Percentiles rank a stretch among this genome's conserved stretches.
Evolutionary conservation across 371 early-diverging fungal species (phyloP).

Genomic region (Chytridium lagenaria): DNA sequence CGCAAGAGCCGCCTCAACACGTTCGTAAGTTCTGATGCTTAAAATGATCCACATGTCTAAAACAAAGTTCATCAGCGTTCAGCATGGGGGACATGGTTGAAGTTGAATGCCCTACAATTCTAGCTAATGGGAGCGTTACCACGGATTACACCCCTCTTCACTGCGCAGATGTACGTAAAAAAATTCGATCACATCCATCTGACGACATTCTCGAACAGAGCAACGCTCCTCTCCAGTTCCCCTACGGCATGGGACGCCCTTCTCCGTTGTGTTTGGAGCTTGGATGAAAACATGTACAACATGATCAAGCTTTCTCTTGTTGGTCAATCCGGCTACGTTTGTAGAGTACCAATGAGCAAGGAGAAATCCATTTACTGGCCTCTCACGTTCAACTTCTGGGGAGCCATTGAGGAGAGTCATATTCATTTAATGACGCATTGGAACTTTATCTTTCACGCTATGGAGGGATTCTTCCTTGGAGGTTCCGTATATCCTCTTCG

Average conservation of each 20-base stretch:
- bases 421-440: slow-evolving; percentile 38
- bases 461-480: slow-evolving; percentile 39
- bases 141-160: slow-evolving; percentile 23
- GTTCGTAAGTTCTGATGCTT: too few species aligned
- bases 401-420: slow-evolving; percentile 26
- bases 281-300: slow-evolving; percentile 34
- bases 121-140: slow-evolving; percentile 24
- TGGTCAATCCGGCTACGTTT: slow-evolving; percentile 26
- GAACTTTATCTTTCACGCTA: slow-evolving; percentile 31
- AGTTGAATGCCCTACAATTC: slow-evolving; percentile 31
- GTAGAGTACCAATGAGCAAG: slow-evolving; percentile 34
- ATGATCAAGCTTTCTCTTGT: slow-evolving; percentile 28
- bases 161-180: slow-evolving; percentile 29
- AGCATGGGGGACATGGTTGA: slow-evolving; percentile 29
- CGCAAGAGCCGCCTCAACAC: too few species aligned
- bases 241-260: slow-evolving; percentile 33
- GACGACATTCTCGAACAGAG: slow-evolving; percentile 1
- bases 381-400: slow-evolving; percentile 37
- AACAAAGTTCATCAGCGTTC: too few species aligned
- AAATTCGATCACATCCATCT: not conserved
- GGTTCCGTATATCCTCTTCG: slow-evolving; percentile 31
- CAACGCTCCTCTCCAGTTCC: slow-evolving; percentile 24
- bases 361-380: slow-evolving; percentile 31
- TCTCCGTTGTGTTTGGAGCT: slow-evolving; percentile 32
- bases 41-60: too few species aligned